Base-by-base conservation (phyloP, 805 yeast genomes). In the Saturnispora halmiae region DNA sequence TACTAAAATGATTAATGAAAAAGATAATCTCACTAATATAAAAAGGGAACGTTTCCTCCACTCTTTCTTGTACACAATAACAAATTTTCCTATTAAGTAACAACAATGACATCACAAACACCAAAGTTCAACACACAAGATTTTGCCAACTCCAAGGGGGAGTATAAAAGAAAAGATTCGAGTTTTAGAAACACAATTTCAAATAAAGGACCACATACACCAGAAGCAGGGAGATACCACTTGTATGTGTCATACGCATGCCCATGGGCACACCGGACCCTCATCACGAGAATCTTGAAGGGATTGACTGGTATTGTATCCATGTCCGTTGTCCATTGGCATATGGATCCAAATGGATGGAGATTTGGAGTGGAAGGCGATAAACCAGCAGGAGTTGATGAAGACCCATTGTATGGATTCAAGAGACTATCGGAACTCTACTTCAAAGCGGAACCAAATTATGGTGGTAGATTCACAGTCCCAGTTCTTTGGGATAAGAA, bases 181-280 rank as follows among this genome's bases (percentile, higher is more conserved):
- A 31, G 49, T n/a, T 86, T 86, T 60, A 70, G 94, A 56, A 74
- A 81, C 53, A 60, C 61, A 19, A 77, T 87, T 34, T 51, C 70
- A 1, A 64, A 65, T 21, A 67, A 75, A 1, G 83, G 78, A 13
- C 72, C 85, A 11, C 60, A 68, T 45, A 84, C 77, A 57, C 85
- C 95, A 4, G 95, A 86, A 54, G 69, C 72, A 34, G 75, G 75
- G 43, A 72, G 98, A 53, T 90, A 90, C 57, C 95, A 88, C 61
- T 70, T 87, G 41, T 88, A 82, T 52, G 94, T 86, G 9, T 81
- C 92, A 1, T 67, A 70, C 36, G 95, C 95, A 2, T 90, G 98
- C 62, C 97, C 98, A 4, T 90, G 96, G 88, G 96, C 96, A 1
- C 94, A 85, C 56, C 71, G 97, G 47, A 76, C 88, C 0, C 66